A percentile compares a stretch with the other conserved stretches of the same genome.
phyloP scores from a whole-genome alignment of 2,329 filamentous ascomycete species.

The Cytospora piceicola region DNA sequence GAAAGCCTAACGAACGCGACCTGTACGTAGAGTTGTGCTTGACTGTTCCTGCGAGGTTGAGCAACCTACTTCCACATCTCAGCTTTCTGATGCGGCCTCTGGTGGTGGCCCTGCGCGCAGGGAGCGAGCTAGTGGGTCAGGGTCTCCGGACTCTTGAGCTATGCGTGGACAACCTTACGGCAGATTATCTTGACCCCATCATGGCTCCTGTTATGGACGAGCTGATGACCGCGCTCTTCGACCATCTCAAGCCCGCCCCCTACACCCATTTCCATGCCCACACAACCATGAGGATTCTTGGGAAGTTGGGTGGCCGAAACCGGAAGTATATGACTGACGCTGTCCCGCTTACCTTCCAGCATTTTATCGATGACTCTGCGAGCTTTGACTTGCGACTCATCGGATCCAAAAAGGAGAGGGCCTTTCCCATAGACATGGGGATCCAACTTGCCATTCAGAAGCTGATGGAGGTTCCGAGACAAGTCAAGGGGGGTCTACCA shows the following conservation, averaged over 20 bases:
- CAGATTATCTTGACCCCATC: conserved; percentile 96
- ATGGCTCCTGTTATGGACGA: conserved; percentile 99
- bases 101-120: conserved; percentile 90
- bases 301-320: conserved; percentile 94
- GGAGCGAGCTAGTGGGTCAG: conserved; percentile 92
- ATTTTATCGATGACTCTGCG: conserved; percentile 83
- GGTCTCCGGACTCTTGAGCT: conserved; percentile 91
- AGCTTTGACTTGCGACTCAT: conserved; percentile 89
- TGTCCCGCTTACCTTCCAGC: conserved; percentile 79
- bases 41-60: conserved; percentile 91
- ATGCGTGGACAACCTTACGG: conserved; percentile 96
- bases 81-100: conserved; percentile 97
- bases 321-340: conserved; percentile 93
- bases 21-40: conserved; percentile 96
- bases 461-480: conserved; percentile 78
- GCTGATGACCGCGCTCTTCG: conserved; percentile 95
- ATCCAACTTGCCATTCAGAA: conserved; percentile 89
- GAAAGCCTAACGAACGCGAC: conserved; percentile 88
- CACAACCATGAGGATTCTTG: conserved; percentile 95
- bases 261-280: conserved; percentile 98
- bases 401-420: conserved; percentile 84
- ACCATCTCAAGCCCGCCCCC: conserved; percentile 89
- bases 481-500: conserved; percentile 49
- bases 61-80: conserved; percentile 91
- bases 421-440: conserved; percentile 85